These are phyloP conservation scores for Lichtheimia corymbifera DNA, from an alignment of 371 early-diverging fungal species.

Conservation along the genomic window DNA sequence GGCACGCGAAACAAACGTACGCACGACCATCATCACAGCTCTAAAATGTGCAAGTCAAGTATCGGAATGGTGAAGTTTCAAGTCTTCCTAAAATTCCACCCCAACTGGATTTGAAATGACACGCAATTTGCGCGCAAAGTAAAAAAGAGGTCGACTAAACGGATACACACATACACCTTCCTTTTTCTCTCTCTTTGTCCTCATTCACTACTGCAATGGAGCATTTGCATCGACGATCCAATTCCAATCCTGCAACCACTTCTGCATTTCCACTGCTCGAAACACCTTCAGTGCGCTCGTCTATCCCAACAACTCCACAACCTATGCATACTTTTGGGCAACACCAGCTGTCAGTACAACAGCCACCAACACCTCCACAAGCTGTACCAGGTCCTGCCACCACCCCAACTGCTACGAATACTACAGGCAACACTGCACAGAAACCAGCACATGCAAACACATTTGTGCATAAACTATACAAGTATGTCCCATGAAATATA, in stretches of 20 bases:
- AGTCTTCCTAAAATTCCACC: slow-evolving; percentile 11
- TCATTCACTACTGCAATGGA: slow-evolving; percentile 2
- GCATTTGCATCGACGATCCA: slow-evolving; percentile 12
- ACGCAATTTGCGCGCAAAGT: slow-evolving; percentile 8
- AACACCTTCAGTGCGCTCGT: slow-evolving; percentile 13
- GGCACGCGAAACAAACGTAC: background rate
- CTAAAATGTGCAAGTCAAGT: no score
- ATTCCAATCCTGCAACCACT: slow-evolving; percentile 9
- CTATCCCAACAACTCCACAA: slow-evolving; percentile 8
- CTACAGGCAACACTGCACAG: slow-evolving; percentile 3
- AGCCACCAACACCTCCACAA: slow-evolving; percentile 7
- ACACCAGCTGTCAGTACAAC: slow-evolving; percentile 11
- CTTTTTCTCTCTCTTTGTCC: no score
- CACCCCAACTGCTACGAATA: slow-evolving; percentile 4
- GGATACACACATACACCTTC: background rate
- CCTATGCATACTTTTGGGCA: slow-evolving; percentile 9
- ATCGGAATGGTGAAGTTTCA: background rate
- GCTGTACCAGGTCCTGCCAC: background rate
- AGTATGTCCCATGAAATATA: slow-evolving; percentile 20
- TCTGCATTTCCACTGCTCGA: slow-evolving; percentile 11
- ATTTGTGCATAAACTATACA: slow-evolving; percentile 50
- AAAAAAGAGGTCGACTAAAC: slow-evolving; percentile 6
- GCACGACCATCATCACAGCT: background rate
- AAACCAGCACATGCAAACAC: slow-evolving; percentile 30
- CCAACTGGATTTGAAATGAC: slow-evolving; percentile 17